phyloP scores from a whole-genome alignment of 352 stramenopile species.

The Phytophthora quininea region DNA sequence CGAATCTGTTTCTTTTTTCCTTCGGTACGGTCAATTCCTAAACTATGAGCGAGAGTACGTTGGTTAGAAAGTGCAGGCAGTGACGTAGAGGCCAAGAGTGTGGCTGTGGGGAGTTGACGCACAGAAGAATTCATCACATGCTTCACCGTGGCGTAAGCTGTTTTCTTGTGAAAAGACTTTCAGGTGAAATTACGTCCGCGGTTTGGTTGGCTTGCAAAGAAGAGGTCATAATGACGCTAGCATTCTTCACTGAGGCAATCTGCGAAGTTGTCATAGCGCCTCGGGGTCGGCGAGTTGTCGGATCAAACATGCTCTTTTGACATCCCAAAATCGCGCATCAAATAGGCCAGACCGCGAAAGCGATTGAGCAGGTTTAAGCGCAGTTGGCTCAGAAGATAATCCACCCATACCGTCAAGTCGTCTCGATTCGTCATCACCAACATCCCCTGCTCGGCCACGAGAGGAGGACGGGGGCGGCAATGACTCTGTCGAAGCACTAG shows the following conservation, averaged over 20 bases:
- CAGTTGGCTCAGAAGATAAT: slow-evolving; percentile 3
- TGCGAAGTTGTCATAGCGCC: slow-evolving; percentile 52
- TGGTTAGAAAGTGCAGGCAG: slow-evolving; percentile 34
- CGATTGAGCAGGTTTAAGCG: slow-evolving; percentile 3
- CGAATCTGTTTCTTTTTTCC: slow-evolving; percentile 1
- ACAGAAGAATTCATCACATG: slow-evolving; percentile 63
- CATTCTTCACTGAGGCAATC: slow-evolving; percentile 47
- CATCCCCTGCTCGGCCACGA: slow-evolving; percentile 19
- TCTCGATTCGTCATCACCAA: slow-evolving; percentile 29
- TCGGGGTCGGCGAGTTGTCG: slow-evolving; percentile 37
- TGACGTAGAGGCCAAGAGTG: slow-evolving; percentile 37
- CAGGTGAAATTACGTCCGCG: slow-evolving; percentile 63
- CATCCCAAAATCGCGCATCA: slow-evolving; percentile 71
- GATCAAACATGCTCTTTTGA: slow-evolving; percentile 71
- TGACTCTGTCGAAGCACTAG: slow-evolving; percentile 14
- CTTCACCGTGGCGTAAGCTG: slow-evolving; percentile 65
- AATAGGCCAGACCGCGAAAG: slow-evolving; percentile 41
- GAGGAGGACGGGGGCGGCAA: slow-evolving; percentile 13
- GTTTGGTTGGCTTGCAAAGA: slow-evolving; percentile 40
- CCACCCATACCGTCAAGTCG: slow-evolving; percentile 5
- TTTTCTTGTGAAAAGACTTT: slow-evolving; percentile 71
- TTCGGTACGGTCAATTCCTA: slow-evolving; percentile 4
- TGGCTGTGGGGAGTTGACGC: slow-evolving; percentile 44
- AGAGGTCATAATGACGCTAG: slow-evolving; percentile 44
- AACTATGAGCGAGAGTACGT: not conserved